Percentiles rank a stretch among this genome's conserved stretches.
These are phyloP conservation scores for Bipolaris oryzae DNA, from an alignment of 2,329 filamentous ascomycete genomes.

Conservation along the genomic window DNA sequence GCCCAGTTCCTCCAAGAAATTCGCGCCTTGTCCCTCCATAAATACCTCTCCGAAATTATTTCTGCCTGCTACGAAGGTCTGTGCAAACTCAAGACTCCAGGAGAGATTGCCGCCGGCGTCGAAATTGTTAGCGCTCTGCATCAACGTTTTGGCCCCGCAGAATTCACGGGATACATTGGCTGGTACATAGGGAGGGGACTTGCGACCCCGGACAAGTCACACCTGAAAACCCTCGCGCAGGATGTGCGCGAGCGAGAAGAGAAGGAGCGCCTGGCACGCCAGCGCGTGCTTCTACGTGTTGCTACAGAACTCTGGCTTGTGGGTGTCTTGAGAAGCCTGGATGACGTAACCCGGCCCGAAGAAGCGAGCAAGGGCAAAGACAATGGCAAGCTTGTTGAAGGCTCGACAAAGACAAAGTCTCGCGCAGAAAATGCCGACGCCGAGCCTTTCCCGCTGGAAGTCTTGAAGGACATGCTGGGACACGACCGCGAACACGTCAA, in stretches of 20 bases:
- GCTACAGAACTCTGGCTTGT: conserved; percentile 97
- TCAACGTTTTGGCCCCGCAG: conserved; percentile 86
- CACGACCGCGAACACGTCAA: conserved; percentile 93
- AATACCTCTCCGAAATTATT: conserved; percentile 96
- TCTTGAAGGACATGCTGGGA: conserved; percentile 94
- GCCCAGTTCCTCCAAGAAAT: conserved; percentile 89
- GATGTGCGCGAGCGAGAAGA: conserved; percentile 94
- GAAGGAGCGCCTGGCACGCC: conserved; percentile 86
- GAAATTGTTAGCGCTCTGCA: conserved; percentile 95
- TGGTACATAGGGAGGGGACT: conserved; percentile 92
- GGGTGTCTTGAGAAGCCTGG: conserved; percentile 80
- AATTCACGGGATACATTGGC: conserved; percentile 89
- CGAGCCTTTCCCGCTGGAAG: conserved; percentile 94
- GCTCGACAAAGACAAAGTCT: conserved; percentile 67
- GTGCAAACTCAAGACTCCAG: conserved; percentile 86
- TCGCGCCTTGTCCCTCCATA: conserved; percentile 86
- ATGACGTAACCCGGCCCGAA: conserved; percentile 69
- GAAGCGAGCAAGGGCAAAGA: conserved; percentile 68
- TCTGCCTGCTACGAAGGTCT: conserved; percentile 94
- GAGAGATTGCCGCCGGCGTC: conserved; percentile 89
- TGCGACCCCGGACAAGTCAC: conserved; percentile 85
- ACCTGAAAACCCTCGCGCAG: conserved; percentile 75
- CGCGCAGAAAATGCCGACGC: conserved; percentile 68
- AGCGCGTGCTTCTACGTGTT: conserved; percentile 83
- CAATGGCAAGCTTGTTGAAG: conserved; percentile 58